Conservation (phyloP, 2,329 filamentous ascomycete genomes). For the Mycogone perniciosa region DNA sequence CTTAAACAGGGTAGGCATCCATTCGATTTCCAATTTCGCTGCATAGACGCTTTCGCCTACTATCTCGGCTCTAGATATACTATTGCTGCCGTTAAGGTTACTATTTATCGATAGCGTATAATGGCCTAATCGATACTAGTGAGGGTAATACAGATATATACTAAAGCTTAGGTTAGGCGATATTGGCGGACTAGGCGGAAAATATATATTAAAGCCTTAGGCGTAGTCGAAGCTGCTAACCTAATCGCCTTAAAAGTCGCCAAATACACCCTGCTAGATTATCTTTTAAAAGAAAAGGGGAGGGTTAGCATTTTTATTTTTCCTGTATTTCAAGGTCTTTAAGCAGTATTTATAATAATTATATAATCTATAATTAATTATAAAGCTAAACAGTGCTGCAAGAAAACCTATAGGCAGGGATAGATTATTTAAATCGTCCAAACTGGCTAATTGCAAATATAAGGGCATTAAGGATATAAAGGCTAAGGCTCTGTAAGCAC, state of each 20-base stretch:
- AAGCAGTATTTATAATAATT: slow-evolving; percentile 21
- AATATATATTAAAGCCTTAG: slow-evolving; percentile 33
- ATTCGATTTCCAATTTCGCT: no score
- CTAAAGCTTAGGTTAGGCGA: slow-evolving; percentile 39
- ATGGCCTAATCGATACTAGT: slow-evolving; percentile 19
- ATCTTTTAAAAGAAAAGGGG: no score
- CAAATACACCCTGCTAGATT: slow-evolving; percentile 45
- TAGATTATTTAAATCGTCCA: slow-evolving; percentile 49
- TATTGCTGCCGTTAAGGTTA: slow-evolving; percentile 14
- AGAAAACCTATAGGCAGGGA: no score
- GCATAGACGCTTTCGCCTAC: not conserved
- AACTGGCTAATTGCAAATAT: slow-evolving; percentile 47
- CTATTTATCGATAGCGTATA: slow-evolving; percentile 17
- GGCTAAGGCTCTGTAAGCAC: slow-evolving; percentile 39
- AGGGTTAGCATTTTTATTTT: no score
- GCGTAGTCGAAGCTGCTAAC: slow-evolving; percentile 42
- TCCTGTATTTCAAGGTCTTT: no score
- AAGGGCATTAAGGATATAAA: slow-evolving; percentile 52
- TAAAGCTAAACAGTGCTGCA: no score
- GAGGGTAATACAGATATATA: slow-evolving; percentile 21
- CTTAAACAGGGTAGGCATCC: no score
- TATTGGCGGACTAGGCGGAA: slow-evolving; percentile 42
- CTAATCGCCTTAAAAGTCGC: slow-evolving; percentile 39
- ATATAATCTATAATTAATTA: no score
- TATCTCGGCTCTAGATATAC: no score